Base-by-base conservation (phyloP, 345 rosid genomes). In the Brassica cretica region DNA sequence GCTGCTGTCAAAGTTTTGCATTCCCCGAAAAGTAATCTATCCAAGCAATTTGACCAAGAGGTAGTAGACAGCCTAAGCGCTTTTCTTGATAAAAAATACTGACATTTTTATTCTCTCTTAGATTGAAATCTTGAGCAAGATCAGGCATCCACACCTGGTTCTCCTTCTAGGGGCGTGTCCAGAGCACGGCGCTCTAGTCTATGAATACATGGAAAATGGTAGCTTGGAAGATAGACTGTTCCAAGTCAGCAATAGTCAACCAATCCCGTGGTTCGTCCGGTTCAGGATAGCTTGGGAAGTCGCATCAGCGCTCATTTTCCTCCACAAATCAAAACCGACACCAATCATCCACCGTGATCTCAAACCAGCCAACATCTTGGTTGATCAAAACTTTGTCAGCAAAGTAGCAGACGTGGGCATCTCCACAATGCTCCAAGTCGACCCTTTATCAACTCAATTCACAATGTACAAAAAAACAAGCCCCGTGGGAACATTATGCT, bases 321-420 rank as follows among this genome's bases (percentile, higher is more conserved):
- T 94, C 64, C 98, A 94, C 84, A 85, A 82, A 74, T 78, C 91
- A 25, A 94, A 86, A 81, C 97, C 98, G 0, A 83, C 73, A 68
- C 91, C 90, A 14, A 86, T 91, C 76, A 83, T 93, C 76, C 98
- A 91, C 71, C 94, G 97, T 9, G 98, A 94, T 82, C 83, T 94
- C 56, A 94, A 94, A 80, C 98, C 98, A 0, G 94, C 87, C 3
- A 94, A 94, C 76, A 90, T 94, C 84, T 76, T 94, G 77, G 94
- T 94, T 59, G 94, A 88, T 78, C 88, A 70, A 14, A 89, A 92
- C 82, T 82, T 84, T 11, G 88, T 92, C 16, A 94, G 97, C 94
- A 94, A 94, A 83, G 88, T 94, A n/a, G 91, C 97, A 73, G 97
- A 94, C 64, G 94, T 94, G 0, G 98, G 98, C 30, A 89, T 94